Evolutionary conservation across 1,284 basidiomycete species (phyloP), one percentile per base, ranked within the genome.

Genomic region (Fistulina hepatica): DNA sequence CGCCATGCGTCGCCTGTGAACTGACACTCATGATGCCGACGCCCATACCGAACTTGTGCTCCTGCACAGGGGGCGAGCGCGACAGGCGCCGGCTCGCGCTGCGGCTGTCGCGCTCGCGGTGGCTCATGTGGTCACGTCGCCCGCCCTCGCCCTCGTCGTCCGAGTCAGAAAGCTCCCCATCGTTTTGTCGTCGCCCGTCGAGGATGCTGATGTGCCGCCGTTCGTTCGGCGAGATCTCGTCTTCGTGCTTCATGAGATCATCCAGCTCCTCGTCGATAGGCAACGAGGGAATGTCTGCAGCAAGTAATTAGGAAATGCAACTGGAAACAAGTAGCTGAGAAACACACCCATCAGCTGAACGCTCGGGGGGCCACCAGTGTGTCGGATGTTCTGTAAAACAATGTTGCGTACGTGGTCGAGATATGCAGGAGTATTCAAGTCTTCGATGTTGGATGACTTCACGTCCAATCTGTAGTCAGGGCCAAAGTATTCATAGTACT

Each of bases 401-500:
- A 93, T 89, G 39, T 78, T 74, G 57, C 89, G 92, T 45, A 97
- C 80, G 44, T 94, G 89, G 39, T 95, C 86, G 34, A 98, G 69
- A 56, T 98, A 99, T 48, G 86, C 84, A 7, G 76, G 76, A 2
- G 89, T 89, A 56, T 99, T 99, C 63, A 94, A 68, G 53, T 99
- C 93, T 49, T 97, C 91, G 54, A 92, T 89, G 56, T 98, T 99
- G 21, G 90, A 94, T 4, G 92, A 69, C 47, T 85, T 85, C 19
- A 99, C 95, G 54, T 99, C 92, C n/a, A 99, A 72, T 52, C 91
- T 79, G 53, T 98, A 97, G 52, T 95, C 90, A 1, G 95, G 95
- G 0, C 95, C 95, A 58, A 97, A 98, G 62, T 98, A 98, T 57
- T 98, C 94, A 58, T 95, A 97, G 62, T 98, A 97, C 60, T 97